Conservation (phyloP, 345 rosid species). For the Cardamine chenopodiifolia region DNA sequence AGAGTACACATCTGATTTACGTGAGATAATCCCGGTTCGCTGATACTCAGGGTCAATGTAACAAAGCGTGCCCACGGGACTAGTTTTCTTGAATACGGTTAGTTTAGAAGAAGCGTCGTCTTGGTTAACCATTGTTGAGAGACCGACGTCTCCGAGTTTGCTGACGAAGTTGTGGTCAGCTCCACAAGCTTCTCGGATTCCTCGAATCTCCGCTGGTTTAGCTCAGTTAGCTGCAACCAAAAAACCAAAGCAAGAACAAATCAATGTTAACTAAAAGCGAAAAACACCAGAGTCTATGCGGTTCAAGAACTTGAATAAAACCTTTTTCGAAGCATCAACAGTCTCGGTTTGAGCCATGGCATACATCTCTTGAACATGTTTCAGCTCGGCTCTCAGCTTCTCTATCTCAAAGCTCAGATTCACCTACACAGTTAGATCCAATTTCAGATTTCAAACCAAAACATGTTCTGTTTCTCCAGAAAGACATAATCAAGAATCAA, state of each 20-base stretch:
- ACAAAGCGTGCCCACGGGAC: slow-evolving; percentile 83
- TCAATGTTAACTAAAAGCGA: neutral
- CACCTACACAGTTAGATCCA: slow-evolving; percentile 46
- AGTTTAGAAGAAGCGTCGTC: slow-evolving; percentile 52
- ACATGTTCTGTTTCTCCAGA: neutral
- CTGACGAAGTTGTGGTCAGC: slow-evolving; percentile 73
- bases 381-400: slow-evolving; percentile 82
- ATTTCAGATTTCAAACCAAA: neutral
- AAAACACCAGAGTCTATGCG: neutral
- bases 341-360: slow-evolving; percentile 82
- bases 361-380: slow-evolving; percentile 74
- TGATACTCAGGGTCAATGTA: slow-evolving; percentile 96
- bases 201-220: slow-evolving; percentile 52
- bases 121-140: slow-evolving; percentile 59
- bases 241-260: neutral
- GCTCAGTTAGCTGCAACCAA: slow-evolving; percentile 52
- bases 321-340: slow-evolving; percentile 80
- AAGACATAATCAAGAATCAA: neutral
- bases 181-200: slow-evolving; percentile 65
- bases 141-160: slow-evolving; percentile 93
- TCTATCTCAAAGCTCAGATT: slow-evolving; percentile 77
- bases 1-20: slow-evolving; percentile 81
- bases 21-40: slow-evolving; percentile 71
- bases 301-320: slow-evolving; percentile 16
- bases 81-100: slow-evolving; percentile 53